Evolutionary conservation across 1,284 basidiomycete species (phyloP), one percentile per base, ranked within the genome.

Genomic region (Ganoderma boninense): DNA sequence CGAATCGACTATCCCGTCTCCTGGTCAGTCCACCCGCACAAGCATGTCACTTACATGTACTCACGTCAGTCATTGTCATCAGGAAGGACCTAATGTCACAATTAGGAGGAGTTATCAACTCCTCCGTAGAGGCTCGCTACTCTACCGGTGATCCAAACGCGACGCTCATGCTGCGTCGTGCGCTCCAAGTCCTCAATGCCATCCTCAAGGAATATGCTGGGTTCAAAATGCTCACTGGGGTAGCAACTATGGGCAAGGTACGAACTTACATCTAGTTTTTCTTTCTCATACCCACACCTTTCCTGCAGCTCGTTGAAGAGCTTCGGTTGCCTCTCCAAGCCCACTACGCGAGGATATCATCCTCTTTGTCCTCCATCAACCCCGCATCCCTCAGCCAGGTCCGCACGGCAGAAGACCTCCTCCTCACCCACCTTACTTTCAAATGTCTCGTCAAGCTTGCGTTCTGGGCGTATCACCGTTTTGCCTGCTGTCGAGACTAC

Each of bases 391-490:
- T 85, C 4, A 75, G 73, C 49, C 77, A 82, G 4, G 57, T 75
- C 14, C 82, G 73, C 67, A 87, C 74, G 64, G 82, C 77, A 1
- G 85, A 89, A 70, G 88, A 90, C 71, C 81, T 95, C 62, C 76
- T 87, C 5, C 80, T 93, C 20, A 87, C 87, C 4, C 93, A 95
- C 76, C 79, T 93, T 13, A 80, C 89, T 6, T 94, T 90, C 81
- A 95, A 95, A 78, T 90, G 87, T 74, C 80, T 95, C 56, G 81
- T 84, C 16, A 93, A 90, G 75, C 85, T 92, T 77, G 87, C 87
- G 18, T 76, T 86, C 54, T 95, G 92, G 92, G 78, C 90, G 10
- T 95, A 92, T 90, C 86, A 89, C 62, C 86, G 88, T 57, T 79
- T 87, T 26, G 85, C 77, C 29, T 69, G 73, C n/a, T 69, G 82